Evolutionary conservation across 2,329 filamentous ascomycete species (phyloP).

Genomic region (Fusarium dlaminii): DNA sequence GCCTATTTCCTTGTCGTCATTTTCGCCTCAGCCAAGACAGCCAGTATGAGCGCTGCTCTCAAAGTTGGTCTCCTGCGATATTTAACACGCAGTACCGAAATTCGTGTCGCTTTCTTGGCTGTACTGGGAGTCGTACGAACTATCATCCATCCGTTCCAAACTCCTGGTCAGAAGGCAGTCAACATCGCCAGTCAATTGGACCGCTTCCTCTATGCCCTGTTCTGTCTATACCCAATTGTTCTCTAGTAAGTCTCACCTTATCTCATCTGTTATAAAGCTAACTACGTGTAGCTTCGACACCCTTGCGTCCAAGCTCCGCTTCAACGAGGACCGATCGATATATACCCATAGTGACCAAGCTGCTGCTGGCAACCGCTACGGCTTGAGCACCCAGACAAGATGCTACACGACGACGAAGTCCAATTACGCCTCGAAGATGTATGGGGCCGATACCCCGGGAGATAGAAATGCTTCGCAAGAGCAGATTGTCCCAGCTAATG

Average conservation of each 20-base stretch:
- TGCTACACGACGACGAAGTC: constrained; percentile 11
- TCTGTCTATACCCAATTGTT: constrained; percentile 53
- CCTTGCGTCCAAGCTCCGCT: constrained; percentile 45
- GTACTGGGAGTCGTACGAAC: constrained; percentile 51
- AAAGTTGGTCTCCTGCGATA: constrained; percentile 50
- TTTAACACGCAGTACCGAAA: constrained; percentile 51
- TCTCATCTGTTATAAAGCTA: background rate
- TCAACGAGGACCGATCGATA: constrained; percentile 24
- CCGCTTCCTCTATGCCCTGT: constrained; percentile 52
- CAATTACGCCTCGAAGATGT: constrained; percentile 8
- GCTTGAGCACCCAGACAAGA: constrained; percentile 15
- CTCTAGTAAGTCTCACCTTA: constrained; percentile 46
- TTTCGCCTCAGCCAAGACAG: constrained; percentile 46
- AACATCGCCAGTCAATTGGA: constrained; percentile 51
- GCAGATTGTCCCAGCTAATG: constrained; percentile 10
- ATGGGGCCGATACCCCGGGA: background rate
- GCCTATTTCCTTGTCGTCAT: constrained; percentile 51
- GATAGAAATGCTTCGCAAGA: constrained; percentile 22
- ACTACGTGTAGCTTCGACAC: constrained; percentile 42
- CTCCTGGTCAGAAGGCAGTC: constrained; percentile 48
- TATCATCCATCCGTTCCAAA: constrained; percentile 53
- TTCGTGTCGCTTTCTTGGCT: constrained; percentile 50
- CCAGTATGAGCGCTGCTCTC: constrained; percentile 37
- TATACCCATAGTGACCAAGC: constrained; percentile 14
- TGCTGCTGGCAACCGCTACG: background rate